Base-by-base conservation (phyloP, 768 basidiomycete species). In the Cyclocybe aegerita region DNA sequence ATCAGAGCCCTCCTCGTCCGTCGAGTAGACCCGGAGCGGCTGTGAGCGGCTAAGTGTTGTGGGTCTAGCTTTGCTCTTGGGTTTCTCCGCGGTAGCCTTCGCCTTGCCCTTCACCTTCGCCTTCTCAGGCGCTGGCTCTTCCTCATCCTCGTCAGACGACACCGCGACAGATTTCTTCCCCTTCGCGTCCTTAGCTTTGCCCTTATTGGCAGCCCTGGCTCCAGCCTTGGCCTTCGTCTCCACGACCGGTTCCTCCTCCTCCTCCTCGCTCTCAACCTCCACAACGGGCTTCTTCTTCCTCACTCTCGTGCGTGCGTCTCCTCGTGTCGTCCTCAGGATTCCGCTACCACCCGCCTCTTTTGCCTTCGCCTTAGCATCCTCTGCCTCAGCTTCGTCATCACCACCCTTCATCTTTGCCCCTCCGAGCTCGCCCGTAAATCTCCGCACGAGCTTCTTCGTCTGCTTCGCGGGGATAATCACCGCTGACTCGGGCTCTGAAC, bases 401-500 rank as follows among this genome's bases (percentile, higher is more conserved):
- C 54, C 57, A 10, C 49, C 48, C 37, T 60, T 52, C 1, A 49
- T 52, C 30, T 53, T 56, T 7, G 42, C 48, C 14, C 54, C 48
- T 7, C 38, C 41, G 8, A 49, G 33, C 34, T 54, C 53, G 14
- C 38, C 49, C 23, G 33, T 46, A 7, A 51, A 54, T 32, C 45
- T 52, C 42, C 59, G 58, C 54, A 51, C 59, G 51, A 60, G 61
- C 9, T 65, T 55, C 33, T 62, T 48, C 39, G 66, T 67, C 35
- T 64, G 50, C 35, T 63, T 62, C 2, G 53, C 39, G 15, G 44
- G 54, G 35, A 43, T 60, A 30, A 63, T 39, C 17, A 63, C 39
- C 32, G 61, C 55, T 23, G 23, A 23, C 23, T 23, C 23, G 23
- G 23, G 5, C 23, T 23, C 23, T 1, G 23, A 23, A 23, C 23